These are phyloP conservation scores for Ogataea nitratoaversa DNA, from an alignment of 805 yeast genomes.

Conservation along the genomic window DNA sequence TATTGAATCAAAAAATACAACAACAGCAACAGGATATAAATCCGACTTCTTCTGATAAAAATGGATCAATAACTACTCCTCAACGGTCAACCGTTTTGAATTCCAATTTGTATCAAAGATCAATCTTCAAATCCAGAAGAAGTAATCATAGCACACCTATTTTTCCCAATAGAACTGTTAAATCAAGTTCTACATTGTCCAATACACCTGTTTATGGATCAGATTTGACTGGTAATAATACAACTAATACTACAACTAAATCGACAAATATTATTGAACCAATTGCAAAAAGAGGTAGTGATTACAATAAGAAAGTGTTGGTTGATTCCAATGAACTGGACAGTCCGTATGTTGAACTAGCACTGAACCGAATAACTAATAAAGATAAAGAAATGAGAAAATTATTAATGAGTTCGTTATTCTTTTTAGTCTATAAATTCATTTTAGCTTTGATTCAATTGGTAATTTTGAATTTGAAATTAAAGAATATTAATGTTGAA, in stretches of 20 bases:
- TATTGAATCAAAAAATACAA: not conserved
- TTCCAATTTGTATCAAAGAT: conserved; percentile 18
- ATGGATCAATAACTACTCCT: conserved; percentile 1
- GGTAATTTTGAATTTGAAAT: conserved; percentile 13
- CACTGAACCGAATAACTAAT: conserved; percentile 41
- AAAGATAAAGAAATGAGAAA: conserved; percentile 34
- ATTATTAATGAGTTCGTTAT: conserved; percentile 28
- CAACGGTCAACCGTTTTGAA: conserved; percentile 1
- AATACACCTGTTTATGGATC: not conserved
- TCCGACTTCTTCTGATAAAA: too few species aligned
- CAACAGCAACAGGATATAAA: not conserved
- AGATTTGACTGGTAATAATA: not conserved
- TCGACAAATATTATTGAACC: too few species aligned
- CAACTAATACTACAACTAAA: not conserved
- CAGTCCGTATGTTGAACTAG: conserved; percentile 41
- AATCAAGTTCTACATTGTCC: not conserved
- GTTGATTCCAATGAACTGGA: conserved; percentile 6
- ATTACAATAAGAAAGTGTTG: not conserved
- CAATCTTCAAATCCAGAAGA: conserved; percentile 21
- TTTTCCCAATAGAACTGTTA: conserved; percentile 4
- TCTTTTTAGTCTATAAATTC: conserved; percentile 29
- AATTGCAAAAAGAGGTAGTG: too few species aligned
- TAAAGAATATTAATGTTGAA: conserved; percentile 1
- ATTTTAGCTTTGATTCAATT: conserved; percentile 20
- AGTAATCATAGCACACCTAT: conserved; percentile 5